A percentile compares a stretch with the other conserved stretches of the same genome.
phyloP scores from a whole-genome alignment of 129 eudicot species.

The Lactuca sativa region DNA sequence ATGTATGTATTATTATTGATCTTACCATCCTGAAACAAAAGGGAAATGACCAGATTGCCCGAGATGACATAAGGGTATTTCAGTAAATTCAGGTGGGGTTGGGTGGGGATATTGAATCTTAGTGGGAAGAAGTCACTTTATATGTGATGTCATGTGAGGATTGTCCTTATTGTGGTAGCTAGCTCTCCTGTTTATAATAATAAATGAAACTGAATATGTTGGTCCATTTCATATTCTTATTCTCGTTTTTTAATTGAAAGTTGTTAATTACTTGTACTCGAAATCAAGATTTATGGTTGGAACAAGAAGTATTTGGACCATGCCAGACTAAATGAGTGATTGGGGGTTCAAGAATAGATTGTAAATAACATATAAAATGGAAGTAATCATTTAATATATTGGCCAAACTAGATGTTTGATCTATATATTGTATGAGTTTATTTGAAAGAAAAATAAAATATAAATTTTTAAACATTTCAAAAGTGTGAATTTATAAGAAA shows the following conservation, averaged over 20 bases:
- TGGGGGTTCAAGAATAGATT: too few relatives aligned
- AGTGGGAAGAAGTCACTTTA: slow-evolving; percentile 40
- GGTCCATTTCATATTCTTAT: slow-evolving; percentile 25
- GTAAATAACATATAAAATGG: too few relatives aligned
- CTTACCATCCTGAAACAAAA: slow-evolving; percentile 1
- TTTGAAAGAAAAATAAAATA: too few relatives aligned
- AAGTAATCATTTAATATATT: too few relatives aligned
- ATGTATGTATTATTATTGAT: slow-evolving; percentile 25
- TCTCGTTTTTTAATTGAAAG: not conserved
- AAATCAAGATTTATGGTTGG: too few relatives aligned
- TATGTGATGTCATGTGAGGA: slow-evolving; percentile 25
- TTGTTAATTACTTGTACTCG: too few relatives aligned
- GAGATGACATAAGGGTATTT: slow-evolving; percentile 26
- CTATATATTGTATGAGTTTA: too few relatives aligned
- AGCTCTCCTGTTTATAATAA: slow-evolving; percentile 28
- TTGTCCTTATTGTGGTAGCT: slow-evolving; percentile 23
- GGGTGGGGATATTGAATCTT: slow-evolving; percentile 42
- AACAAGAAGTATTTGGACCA: too few relatives aligned
- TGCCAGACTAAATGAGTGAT: too few relatives aligned
- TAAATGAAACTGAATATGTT: slow-evolving; percentile 35
- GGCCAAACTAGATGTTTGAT: too few relatives aligned
- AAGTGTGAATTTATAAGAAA: too few relatives aligned
- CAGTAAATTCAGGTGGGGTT: slow-evolving; percentile 19
- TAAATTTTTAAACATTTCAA: too few relatives aligned
- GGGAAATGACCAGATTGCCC: slow-evolving; percentile 28